Evolutionary conservation across 129 eudicot genomes (phyloP).

Genomic region (Helichrysum umbraculigerum): DNA sequence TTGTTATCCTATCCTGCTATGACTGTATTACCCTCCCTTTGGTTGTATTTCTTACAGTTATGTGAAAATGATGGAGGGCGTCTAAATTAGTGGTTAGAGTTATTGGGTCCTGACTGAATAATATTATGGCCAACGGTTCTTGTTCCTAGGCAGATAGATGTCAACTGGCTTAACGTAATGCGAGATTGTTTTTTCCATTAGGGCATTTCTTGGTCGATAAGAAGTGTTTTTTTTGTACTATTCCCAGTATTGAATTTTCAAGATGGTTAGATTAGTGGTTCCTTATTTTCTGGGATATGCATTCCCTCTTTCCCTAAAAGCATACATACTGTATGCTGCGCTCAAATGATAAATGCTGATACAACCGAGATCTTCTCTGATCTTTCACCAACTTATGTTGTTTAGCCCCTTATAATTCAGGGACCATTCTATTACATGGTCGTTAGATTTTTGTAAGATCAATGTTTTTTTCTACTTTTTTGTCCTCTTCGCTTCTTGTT

Average conservation of each 20-base stretch:
- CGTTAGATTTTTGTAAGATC: not conserved
- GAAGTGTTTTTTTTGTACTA: not conserved
- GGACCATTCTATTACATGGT: not conserved
- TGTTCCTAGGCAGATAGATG: not conserved
- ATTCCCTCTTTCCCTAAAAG: not conserved
- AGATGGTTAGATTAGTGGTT: not conserved
- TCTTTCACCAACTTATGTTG: not conserved
- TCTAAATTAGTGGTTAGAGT: not conserved
- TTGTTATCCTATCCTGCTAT: not conserved
- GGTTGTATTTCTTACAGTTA: not conserved
- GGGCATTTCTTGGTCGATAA: not conserved
- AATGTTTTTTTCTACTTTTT: not conserved
- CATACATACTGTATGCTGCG: not conserved
- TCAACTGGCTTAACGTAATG: not conserved
- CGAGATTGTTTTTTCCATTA: not conserved
- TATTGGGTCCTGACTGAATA: not conserved
- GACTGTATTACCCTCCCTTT: not conserved
- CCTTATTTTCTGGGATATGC: not conserved
- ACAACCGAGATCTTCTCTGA: not conserved
- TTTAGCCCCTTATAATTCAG: not conserved
- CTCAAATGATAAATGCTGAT: slow-evolving; percentile 1
- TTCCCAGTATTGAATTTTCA: not conserved
- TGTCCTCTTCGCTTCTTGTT: not conserved
- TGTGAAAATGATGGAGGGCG: not conserved
- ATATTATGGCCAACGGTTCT: not conserved